Evolutionary conservation across 257 asterid species (phyloP).

Genomic region (Nicotiana tomentosiformis): DNA sequence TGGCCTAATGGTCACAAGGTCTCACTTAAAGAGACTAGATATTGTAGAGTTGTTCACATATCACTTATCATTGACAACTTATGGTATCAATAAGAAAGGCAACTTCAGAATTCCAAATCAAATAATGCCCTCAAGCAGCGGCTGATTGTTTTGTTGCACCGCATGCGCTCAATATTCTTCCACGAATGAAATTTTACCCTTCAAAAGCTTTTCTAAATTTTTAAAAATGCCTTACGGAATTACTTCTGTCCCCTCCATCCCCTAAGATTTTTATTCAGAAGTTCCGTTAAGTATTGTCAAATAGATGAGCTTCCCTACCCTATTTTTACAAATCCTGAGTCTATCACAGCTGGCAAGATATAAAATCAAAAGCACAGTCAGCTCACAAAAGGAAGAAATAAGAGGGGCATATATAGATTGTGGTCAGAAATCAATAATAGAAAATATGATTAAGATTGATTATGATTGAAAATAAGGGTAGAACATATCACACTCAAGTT

Average conservation of each 20-base stretch:
- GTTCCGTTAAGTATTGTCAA: neutral
- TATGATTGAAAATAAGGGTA: neutral
- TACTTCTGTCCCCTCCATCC: neutral
- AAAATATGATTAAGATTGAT: no score
- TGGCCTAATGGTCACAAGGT: no score
- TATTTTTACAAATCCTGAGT: neutral
- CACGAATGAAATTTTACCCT: neutral
- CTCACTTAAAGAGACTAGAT: no score
- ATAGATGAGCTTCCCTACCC: neutral
- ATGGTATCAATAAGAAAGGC: neutral
- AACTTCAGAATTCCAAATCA: neutral
- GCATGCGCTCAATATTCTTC: neutral
- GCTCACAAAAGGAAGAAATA: no score
- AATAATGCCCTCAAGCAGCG: neutral
- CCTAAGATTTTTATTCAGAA: neutral
- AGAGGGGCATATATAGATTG: no score
- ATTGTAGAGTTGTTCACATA: no score
- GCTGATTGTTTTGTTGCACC: neutral
- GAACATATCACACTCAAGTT: neutral
- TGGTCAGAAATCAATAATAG: no score
- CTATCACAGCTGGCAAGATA: neutral
- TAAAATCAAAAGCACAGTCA: neutral
- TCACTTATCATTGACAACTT: neutral
- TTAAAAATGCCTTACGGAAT: neutral
- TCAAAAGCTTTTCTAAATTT: neutral